phyloP scores from a whole-genome alignment of 2,329 filamentous ascomycete species.

The Fusarium albidum region DNA sequence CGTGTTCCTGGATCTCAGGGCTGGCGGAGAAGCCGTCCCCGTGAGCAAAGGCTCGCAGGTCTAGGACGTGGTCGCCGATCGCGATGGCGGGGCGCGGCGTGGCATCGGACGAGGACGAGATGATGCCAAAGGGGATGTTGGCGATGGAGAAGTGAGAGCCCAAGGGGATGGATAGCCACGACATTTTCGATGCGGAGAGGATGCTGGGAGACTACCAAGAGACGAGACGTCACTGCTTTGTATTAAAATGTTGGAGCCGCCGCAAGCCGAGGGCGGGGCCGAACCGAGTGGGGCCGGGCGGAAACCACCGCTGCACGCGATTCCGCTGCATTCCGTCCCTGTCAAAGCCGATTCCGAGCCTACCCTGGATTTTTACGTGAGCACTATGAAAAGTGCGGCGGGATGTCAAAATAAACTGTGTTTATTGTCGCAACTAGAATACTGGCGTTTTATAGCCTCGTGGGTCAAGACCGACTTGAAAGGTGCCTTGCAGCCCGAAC shows the following conservation, averaged over 20 bases:
- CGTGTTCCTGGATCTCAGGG: slow-evolving; percentile 38
- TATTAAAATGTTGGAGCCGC: slow-evolving; percentile 27
- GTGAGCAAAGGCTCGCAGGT: slow-evolving; percentile 69
- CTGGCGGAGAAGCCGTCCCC: slow-evolving; percentile 49
- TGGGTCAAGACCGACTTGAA: too few species aligned
- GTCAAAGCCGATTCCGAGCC: too few species aligned
- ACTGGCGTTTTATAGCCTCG: too few species aligned
- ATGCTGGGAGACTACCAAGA: neutral
- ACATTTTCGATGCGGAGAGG: slow-evolving; percentile 25
- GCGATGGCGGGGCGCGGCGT: slow-evolving; percentile 73
- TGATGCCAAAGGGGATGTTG: slow-evolving; percentile 86
- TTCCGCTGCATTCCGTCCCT: too few species aligned
- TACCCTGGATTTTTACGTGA: too few species aligned
- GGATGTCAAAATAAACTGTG: too few species aligned
- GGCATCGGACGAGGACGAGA: slow-evolving; percentile 66
- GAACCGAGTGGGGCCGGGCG: slow-evolving; percentile 13
- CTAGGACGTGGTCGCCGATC: slow-evolving; percentile 76
- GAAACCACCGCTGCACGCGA: neutral
- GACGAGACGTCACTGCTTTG: slow-evolving; percentile 1
- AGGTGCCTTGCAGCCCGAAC: too few species aligned
- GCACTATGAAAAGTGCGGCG: too few species aligned
- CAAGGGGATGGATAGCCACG: slow-evolving; percentile 45
- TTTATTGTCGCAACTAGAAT: too few species aligned
- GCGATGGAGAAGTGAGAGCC: slow-evolving; percentile 60
- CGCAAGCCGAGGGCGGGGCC: slow-evolving; percentile 26